Evolutionary conservation across 2,329 filamentous ascomycete species (phyloP).

Genomic region (Fusarium sp.): DNA sequence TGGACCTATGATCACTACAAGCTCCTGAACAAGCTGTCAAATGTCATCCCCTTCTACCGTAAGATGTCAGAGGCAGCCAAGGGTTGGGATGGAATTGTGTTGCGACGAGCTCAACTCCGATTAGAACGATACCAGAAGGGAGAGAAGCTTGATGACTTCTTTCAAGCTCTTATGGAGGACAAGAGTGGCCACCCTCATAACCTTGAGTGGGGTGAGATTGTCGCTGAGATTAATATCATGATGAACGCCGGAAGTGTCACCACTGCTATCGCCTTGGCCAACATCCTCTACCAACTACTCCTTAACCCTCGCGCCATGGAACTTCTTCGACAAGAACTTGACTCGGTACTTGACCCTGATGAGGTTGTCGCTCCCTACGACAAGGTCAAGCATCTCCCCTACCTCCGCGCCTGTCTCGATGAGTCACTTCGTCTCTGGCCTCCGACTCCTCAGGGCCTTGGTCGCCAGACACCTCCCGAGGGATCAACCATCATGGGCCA

Average conservation of each 20-base stretch:
- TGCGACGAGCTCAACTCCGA: slow-evolving; percentile 57
- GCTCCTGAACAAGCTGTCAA: slow-evolving; percentile 62
- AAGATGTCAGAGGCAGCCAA: slow-evolving; percentile 47
- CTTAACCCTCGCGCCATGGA: slow-evolving; percentile 58
- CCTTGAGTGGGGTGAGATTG: slow-evolving; percentile 72
- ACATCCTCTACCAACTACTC: slow-evolving; percentile 68
- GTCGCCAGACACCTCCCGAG: slow-evolving; percentile 48
- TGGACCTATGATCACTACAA: slow-evolving; percentile 69
- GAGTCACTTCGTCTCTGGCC: slow-evolving; percentile 58
- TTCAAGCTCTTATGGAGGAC: slow-evolving; percentile 68
- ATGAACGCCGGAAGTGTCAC: slow-evolving; percentile 67
- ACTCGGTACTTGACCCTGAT: slow-evolving; percentile 58
- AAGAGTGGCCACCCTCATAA: slow-evolving; percentile 55
- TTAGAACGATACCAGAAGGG: slow-evolving; percentile 52
- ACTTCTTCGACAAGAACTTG: slow-evolving; percentile 62
- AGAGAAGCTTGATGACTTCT: slow-evolving; percentile 73
- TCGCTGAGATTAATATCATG: slow-evolving; percentile 70
- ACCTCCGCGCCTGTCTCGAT: slow-evolving; percentile 67
- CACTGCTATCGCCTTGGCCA: slow-evolving; percentile 64
- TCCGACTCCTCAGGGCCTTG: slow-evolving; percentile 50
- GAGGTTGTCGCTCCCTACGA: slow-evolving; percentile 64
- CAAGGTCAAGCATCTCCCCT: slow-evolving; percentile 66
- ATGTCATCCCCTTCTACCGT: slow-evolving; percentile 61
- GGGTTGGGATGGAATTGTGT: slow-evolving; percentile 57
- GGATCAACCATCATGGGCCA: slow-evolving; percentile 51